Evolutionary conservation across 768 basidiomycete species (phyloP), one percentile per base, ranked within the genome.

Genomic region (Termitomyces sp.): DNA sequence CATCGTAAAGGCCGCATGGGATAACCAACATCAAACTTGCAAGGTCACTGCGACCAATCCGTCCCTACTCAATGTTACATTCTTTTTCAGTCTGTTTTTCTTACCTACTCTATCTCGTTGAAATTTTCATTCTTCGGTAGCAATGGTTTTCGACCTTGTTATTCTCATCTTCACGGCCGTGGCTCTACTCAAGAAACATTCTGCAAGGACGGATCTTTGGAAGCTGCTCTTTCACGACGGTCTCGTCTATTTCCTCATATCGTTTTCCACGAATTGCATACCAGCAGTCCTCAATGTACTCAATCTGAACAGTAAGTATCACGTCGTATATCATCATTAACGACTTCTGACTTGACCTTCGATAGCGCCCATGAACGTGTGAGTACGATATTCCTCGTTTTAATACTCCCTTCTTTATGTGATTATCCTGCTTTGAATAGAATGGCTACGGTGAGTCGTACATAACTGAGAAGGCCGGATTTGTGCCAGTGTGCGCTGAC

Each of bases 161-260:
- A 84, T 88, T 59, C 72, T 87, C 24, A 62, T 76, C 13, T 78
- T 83, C 60, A 86, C 84, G 1, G 74, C 80, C 11, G 60, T 81
- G 26, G 80, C 82, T 1, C 74, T 88, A 30, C 72, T 79, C 46
- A 74, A 73, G 58, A 75, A 77, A 41, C 81, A 80, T 62, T 79
- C 82, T 20, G 72, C 76, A 5, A 74, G 80, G 47, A 85, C 82
- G 4, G 82, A 78, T 58, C 74, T 90, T n/a, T 87, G 86, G 79
- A 77, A 79, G 62, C 69, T 90, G 48, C 79, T 90, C 52, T 87
- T 88, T 71, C 76, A 80, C n/a, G 87, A 89, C 63, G 88, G 88
- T 20, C 72, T 90, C 46, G 80, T 87, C 6, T 88, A 84, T 66
- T 88, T 88, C 64, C 57, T 87, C 28, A 72, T 86, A 41, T 81